phyloP scores from a whole-genome alignment of 2,329 filamentous ascomycete species.

The Akanthomyces uredinophilus region DNA sequence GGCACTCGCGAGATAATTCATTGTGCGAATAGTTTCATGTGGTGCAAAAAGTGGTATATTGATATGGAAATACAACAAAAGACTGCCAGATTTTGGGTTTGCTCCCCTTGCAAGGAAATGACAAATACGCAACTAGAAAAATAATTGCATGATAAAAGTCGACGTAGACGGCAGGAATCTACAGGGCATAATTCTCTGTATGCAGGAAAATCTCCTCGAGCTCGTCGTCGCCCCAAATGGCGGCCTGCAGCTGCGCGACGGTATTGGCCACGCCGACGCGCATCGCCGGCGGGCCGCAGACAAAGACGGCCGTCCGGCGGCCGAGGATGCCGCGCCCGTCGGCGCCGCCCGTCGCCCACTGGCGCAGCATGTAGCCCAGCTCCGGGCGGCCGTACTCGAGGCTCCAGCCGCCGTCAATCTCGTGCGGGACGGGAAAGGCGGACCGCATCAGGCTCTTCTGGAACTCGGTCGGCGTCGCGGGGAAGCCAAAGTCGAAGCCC shows the following conservation, averaged over 20 bases:
- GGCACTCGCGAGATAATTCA: no score
- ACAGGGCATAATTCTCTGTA: slow-evolving; percentile 91
- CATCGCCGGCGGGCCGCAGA: slow-evolving; percentile 86
- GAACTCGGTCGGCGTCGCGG: slow-evolving; percentile 77
- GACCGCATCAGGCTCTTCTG: slow-evolving; percentile 89
- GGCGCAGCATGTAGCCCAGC: slow-evolving; percentile 77
- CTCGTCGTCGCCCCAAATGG: slow-evolving; percentile 72
- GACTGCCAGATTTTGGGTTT: not conserved
- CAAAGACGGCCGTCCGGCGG: slow-evolving; percentile 79
- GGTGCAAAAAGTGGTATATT: not conserved
- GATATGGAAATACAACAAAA: not conserved
- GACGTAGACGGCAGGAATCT: slow-evolving; percentile 20
- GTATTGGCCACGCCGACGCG: slow-evolving; percentile 80
- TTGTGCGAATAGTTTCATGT: no score
- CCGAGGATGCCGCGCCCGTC: slow-evolving; percentile 68
- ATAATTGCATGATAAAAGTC: no score
- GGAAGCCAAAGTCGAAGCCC: slow-evolving; percentile 76
- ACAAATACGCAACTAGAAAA: not conserved
- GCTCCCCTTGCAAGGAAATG: not conserved
- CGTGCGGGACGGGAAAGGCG: slow-evolving; percentile 67
- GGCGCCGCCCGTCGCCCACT: slow-evolving; percentile 68
- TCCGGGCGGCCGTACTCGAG: slow-evolving; percentile 91
- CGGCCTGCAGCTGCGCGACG: slow-evolving; percentile 74
- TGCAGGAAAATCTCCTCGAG: slow-evolving; percentile 91
- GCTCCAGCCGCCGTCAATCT: slow-evolving; percentile 75